These are phyloP conservation scores for Pseudogymnoascus pannorum DNA, from an alignment of 2,329 filamentous ascomycete species.

Conservation along the genomic window DNA sequence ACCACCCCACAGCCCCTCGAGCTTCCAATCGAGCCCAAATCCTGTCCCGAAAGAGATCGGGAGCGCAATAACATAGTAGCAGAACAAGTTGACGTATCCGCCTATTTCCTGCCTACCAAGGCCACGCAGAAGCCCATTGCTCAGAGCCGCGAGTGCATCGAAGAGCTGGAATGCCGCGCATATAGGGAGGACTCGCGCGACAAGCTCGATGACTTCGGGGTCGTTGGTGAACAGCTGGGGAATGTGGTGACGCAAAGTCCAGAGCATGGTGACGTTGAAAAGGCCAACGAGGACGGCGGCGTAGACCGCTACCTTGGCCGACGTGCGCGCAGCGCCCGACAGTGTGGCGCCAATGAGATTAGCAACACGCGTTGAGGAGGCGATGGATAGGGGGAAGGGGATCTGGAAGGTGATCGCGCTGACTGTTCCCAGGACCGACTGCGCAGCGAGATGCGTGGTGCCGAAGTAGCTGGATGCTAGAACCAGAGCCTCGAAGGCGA, in stretches of 20 bases:
- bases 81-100: conserved; percentile 78
- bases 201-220: conserved; percentile 58
- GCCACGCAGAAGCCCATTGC: conserved; percentile 78
- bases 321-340: conserved; percentile 70
- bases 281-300: conserved; percentile 65
- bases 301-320: conserved; percentile 67
- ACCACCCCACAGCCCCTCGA: conserved; percentile 76
- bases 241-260: conserved; percentile 61
- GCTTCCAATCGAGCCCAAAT: conserved; percentile 69
- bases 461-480: conserved; percentile 75
- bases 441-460: conserved; percentile 73
- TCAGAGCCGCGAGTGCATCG: conserved; percentile 70
- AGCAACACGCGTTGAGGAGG: conserved; percentile 78
- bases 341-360: conserved; percentile 87
- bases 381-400: conserved; percentile 85
- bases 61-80: conserved; percentile 80
- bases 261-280: conserved; percentile 68
- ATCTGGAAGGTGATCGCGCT: conserved; percentile 80
- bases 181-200: conserved; percentile 65
- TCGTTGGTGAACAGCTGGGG: conserved; percentile 74
- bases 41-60: conserved; percentile 73
- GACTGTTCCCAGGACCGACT: conserved; percentile 75
- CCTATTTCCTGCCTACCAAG: conserved; percentile 85
- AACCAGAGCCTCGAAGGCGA: conserved; percentile 87
- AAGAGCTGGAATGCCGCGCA: conserved; percentile 87